A percentile compares a stretch with the other conserved stretches of the same genome.
Evolutionary conservation across 768 basidiomycete genomes (phyloP).

Genomic region (Roridomyces roridus): DNA sequence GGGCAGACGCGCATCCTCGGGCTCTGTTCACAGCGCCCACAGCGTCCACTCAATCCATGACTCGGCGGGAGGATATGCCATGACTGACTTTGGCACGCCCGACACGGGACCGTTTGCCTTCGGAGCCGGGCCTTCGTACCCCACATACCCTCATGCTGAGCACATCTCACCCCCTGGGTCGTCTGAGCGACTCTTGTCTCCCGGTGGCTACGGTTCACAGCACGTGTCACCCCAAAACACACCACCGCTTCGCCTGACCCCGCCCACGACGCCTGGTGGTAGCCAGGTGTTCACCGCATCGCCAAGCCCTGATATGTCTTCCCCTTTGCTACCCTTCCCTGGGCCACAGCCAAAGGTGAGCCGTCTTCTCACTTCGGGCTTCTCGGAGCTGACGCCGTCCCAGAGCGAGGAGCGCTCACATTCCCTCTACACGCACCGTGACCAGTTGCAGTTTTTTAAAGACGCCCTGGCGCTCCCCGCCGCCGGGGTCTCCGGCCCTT

Average conservation of each 20-base stretch:
- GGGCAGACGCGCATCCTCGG: constrained; percentile 9
- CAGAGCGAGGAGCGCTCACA: constrained; percentile 30
- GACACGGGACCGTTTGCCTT: constrained; percentile 9
- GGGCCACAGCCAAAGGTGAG: constrained; percentile 16
- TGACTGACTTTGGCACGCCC: constrained; percentile 13
- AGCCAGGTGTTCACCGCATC: constrained; percentile 20
- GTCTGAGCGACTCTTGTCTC: constrained; percentile 21
- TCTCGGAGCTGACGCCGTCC: constrained; percentile 1
- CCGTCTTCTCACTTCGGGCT: background rate
- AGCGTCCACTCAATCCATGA: background rate
- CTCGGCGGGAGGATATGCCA: background rate
- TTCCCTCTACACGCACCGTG: constrained; percentile 44
- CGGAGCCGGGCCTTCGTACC: constrained; percentile 10
- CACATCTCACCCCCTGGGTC: constrained; percentile 22
- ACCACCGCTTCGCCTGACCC: constrained; percentile 21
- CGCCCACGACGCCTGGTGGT: constrained; percentile 19
- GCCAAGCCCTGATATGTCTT: constrained; percentile 17
- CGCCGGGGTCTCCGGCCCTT: constrained; percentile 45
- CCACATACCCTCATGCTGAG: constrained; percentile 16
- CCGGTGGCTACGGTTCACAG: constrained; percentile 15
- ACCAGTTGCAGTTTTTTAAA: constrained; percentile 52
- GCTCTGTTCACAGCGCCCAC: no score
- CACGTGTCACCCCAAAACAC: constrained; percentile 24
- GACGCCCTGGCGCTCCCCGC: constrained; percentile 45
- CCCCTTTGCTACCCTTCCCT: constrained; percentile 14